phyloP scores from a whole-genome alignment of 768 basidiomycete genomes.

The Fomitopsis pulvina region DNA sequence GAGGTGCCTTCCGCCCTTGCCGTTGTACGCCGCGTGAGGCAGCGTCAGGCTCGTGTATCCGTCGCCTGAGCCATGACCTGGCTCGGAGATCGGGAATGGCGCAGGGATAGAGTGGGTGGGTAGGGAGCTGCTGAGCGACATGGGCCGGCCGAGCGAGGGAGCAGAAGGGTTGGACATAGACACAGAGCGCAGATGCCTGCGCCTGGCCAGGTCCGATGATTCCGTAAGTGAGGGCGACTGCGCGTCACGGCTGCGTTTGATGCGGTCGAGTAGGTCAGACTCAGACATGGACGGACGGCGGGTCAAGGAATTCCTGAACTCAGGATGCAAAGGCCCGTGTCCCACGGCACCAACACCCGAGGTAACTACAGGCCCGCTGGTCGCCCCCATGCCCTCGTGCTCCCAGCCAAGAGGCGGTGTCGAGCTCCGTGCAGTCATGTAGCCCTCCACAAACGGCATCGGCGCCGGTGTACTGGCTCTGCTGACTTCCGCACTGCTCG shows the following conservation, averaged over 20 bases:
- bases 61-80: slow-evolving; percentile 8
- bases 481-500: slow-evolving; percentile 19
- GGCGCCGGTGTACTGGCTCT: slow-evolving; percentile 17
- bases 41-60: slow-evolving; percentile 39
- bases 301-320: neutral
- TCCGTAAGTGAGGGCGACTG: slow-evolving; percentile 10
- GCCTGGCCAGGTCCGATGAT: slow-evolving; percentile 17
- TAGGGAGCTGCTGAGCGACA: slow-evolving; percentile 6
- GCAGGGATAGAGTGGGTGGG: slow-evolving; percentile 25
- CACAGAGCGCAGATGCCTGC: slow-evolving; percentile 4
- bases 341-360: neutral
- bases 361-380: neutral
- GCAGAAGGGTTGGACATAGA: neutral
- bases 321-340: neutral
- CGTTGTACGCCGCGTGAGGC: slow-evolving; percentile 38
- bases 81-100: slow-evolving; percentile 20
- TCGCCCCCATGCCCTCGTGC: neutral
- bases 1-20: slow-evolving; percentile 28
- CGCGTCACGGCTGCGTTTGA: slow-evolving; percentile 3
- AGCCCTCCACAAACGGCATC: neutral
- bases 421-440: neutral
- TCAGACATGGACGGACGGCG: slow-evolving; percentile 5
- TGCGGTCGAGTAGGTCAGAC: neutral
- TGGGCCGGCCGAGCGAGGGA: neutral
- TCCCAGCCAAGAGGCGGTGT: neutral